Base-by-base conservation (phyloP, 306 rosid species). In the Citrullus colocynthis region DNA sequence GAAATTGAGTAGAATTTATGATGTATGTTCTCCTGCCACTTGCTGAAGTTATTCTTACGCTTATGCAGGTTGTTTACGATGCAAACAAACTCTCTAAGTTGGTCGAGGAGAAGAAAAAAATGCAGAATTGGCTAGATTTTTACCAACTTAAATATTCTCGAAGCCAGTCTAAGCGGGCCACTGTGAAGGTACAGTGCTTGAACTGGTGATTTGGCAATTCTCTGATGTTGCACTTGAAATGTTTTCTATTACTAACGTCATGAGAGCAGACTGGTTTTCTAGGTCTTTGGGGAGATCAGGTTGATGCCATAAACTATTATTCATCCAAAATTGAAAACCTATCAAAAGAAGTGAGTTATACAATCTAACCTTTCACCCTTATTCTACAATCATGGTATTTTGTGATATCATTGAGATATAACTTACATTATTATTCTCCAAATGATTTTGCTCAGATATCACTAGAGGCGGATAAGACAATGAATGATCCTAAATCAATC, bases 111-210 rank as follows among this genome's bases (percentile, higher is more conserved):
- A 92, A 89, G 93, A 90, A 89, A 80, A 95, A 84, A 69, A 48
- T 21, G 65, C 89, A 84, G 88, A 95, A 95, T 83, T 92, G 99
- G 99, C 97, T 92, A 45, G 97, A 92, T 83, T 92, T 81, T 86
- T 90, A 92, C 82, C 89, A 90, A 82, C 88, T 90, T 72, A 90
- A 88, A 82, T 86, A 84, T 88, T 86, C 91, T 63, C 90, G 99
- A 89, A 88, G 87, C 74, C 88, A 86, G 75, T 77, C 92, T 36
- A 34, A n/a, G 74, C 85, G 93, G 81, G 96, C 97, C 37, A 17
- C 83, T 37, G 82, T 77, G 54, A 92, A 89, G 99, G 99, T 95
- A 86, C 32, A 70, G 80, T 63, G 65, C 54, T 74, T 78, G 57
- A 74, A 52, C 76, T 63, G 39, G 73, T 37, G 42, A 83, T 66